Base-by-base conservation (phyloP, 2,329 filamentous ascomycete species). In the Keithomyces neogunnii region DNA sequence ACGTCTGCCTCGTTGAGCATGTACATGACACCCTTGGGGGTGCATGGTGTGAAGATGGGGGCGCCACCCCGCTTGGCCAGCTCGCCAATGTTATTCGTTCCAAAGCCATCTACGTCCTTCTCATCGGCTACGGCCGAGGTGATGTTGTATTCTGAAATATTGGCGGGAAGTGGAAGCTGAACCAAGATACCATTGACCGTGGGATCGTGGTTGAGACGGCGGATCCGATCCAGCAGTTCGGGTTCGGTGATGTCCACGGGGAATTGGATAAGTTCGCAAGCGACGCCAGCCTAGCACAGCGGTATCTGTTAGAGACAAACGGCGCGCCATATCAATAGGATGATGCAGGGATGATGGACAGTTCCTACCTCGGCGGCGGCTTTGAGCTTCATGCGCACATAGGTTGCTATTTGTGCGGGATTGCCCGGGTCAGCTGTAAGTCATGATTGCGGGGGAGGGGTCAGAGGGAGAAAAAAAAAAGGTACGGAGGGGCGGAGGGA, bases 321-420 rank as follows among this genome's bases (percentile, higher is more conserved):
- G n/a, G 9, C 47, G 29, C 36, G 38, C 4, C 38, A 19, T 19
- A 39, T 46, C 29, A 45, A 3, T 35, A 48, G 29, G 47, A 7
- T 13, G 11, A 28, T 40, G 28, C 11, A 11, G 31, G 38, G n/a
- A 40, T 13, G n/a, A 26, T 40, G 38, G 13, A 26, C 4, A 40
- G 26, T n/a, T 32, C 50, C 60, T 74, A 90, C 88, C 80, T 97
- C 93, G 68, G 88, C 77, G 53, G 93, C 93, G 59, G 93, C 93
- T 80, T 96, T 99, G 65, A 96, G 75, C 77, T 99, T 99, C 93
- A 99, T 99, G 73, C 91, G 91, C 72, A 99, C 92, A 87, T 99
- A 99, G 49, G 92, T 97, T 64, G 85, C 88, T 92, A 63, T 56
- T 52, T 53, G 67, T 60, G 69, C 63, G 67, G 45, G 36, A 38